Evolutionary conservation across 805 yeast genomes (phyloP).

Genomic region (Citeromyces matritensis): DNA sequence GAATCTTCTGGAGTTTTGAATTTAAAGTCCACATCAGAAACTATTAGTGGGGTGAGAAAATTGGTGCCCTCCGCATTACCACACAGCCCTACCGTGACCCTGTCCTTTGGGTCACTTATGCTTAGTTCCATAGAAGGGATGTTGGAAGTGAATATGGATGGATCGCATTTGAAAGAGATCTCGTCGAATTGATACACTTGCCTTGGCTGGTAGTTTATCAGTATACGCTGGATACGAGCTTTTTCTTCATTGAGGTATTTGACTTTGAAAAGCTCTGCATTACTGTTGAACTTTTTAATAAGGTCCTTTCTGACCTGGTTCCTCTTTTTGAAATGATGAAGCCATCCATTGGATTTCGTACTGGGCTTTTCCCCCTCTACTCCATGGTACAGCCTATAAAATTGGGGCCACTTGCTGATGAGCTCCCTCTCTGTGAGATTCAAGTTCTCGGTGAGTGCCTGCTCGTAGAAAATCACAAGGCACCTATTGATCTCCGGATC

Average conservation of each 20-base stretch:
- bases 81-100: conserved; percentile 11
- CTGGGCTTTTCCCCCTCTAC: conserved; percentile 1
- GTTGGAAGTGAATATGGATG: conserved; percentile 7
- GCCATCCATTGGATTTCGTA: conserved; percentile 22
- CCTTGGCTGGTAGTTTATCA: conserved; percentile 7
- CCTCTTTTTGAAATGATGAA: conserved; percentile 20
- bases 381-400: conserved; percentile 9
- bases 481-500: conserved; percentile 19
- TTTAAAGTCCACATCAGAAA: conserved; percentile 7
- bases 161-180: conserved; percentile 10
- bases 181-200: conserved; percentile 22
- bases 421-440: conserved; percentile 14
- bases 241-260: conserved; percentile 10
- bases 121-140: conserved; percentile 4
- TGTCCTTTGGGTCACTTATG: conserved; percentile 6
- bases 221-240: conserved; percentile 7
- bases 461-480: conserved; percentile 19
- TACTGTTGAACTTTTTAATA: conserved; percentile 11
- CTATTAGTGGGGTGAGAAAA: conserved; percentile 12
- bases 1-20: conserved; percentile 3
- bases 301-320: conserved; percentile 12
- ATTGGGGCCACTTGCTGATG: conserved; percentile 14
- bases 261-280: conserved; percentile 5
- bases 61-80: conserved; percentile 14
- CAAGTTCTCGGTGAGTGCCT: conserved; percentile 13